These are phyloP conservation scores for Buddleja alternifolia DNA, from an alignment of 257 asterid species.

Conservation along the genomic window DNA sequence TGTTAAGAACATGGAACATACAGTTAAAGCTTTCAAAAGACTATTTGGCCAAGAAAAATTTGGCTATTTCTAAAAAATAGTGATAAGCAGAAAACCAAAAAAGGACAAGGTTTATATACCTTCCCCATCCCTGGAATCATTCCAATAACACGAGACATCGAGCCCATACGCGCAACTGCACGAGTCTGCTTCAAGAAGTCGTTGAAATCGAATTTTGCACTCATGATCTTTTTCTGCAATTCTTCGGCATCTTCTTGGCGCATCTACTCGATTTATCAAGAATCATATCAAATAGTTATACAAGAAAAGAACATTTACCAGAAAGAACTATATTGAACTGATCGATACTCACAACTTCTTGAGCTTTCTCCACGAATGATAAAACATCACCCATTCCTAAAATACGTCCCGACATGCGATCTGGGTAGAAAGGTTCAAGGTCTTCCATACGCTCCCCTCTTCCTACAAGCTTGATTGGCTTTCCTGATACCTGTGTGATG, in stretches of 20 bases:
- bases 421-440: conserved; percentile 98
- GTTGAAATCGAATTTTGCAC: conserved; percentile 95
- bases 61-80: not conserved
- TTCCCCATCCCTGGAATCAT: conserved; percentile 99
- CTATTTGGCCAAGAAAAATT: not conserved
- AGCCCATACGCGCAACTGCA: conserved; percentile 93
- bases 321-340: not conserved
- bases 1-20: conserved; percentile 5
- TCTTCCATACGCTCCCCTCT: conserved; percentile 99
- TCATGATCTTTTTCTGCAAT: conserved; percentile 94
- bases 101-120: conserved; percentile 45
- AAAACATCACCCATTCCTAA: conserved; percentile 99
- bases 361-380: conserved; percentile 99
- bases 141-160: conserved; percentile 96
- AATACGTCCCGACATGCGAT: conserved; percentile 98
- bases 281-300: conserved; percentile 17
- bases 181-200: conserved; percentile 98
- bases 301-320: not conserved
- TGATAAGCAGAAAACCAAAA: not conserved
- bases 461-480: conserved; percentile 99
- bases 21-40: not conserved
- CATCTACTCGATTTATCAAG: conserved; percentile 58
- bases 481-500: conserved; percentile 88
- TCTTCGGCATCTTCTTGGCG: conserved; percentile 97
- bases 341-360: conserved; percentile 80